Evolutionary conservation across 257 asterid genomes (phyloP), one percentile per base, ranked within the genome.

Genomic region (Thymus mandschuricus): DNA sequence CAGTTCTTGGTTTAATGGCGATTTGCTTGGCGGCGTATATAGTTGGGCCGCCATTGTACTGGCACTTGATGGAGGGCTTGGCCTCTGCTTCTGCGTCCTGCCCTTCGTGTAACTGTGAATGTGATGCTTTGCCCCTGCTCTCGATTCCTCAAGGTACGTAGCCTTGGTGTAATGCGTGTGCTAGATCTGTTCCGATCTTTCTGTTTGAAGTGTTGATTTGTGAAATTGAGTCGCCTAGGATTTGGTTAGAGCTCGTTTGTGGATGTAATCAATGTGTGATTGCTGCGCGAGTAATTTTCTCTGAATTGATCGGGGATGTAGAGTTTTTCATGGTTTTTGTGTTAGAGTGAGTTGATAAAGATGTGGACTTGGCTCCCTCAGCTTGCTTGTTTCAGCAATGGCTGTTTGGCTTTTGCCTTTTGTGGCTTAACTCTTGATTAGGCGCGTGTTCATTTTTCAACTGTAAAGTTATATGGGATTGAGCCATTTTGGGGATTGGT

Each of bases 1-100:
- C 73, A n/a, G 89, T 75, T 2, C 21, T 88, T 1, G 87, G 79
- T 54, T 38, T 88, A n/a, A 79, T 92, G 89, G 96, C 92, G 43
- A 38, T 87, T 58, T 83, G 90, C 80, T 65, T 89, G 70, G 88
- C 78, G 34, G 86, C 88, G 1, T 92, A 92, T 74, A 89, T 92
- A 63, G 79, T 89, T 34, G 98, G 96, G 0, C 98, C 98, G 27
- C 96, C 96, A 60, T 79, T 92, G 75, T 92, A 89, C 73, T 92
- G 96, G 96, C 96, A 92, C 80, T 78, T 92, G 70, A 76, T 74
- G 77, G 96, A 89, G 81, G 96, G 84, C 54, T 74, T 89, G 66
- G 96, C 91, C 41, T 88, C 93, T 57, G 75, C 80, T 62, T 78
- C 87, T 10, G 82, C 87, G 27, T 80, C 97, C 34, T 92, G 96